These are phyloP conservation scores for Aspergillus terreus DNA, from an alignment of 2,329 filamentous ascomycete species.

Conservation along the genomic window DNA sequence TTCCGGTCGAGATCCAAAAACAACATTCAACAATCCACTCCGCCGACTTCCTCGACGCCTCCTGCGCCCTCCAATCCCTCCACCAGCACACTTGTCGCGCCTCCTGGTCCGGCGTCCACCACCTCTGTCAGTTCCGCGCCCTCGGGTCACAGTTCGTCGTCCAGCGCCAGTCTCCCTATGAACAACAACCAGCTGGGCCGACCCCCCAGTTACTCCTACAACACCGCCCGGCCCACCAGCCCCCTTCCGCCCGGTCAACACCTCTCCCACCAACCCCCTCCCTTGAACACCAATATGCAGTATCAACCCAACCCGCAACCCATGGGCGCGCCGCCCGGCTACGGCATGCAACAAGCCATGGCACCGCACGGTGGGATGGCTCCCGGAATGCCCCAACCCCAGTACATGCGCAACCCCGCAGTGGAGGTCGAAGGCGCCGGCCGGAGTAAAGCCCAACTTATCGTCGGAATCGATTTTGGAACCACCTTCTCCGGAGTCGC, in stretches of 20 bases:
- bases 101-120: slow-evolving; percentile 32
- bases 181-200: slow-evolving; percentile 56
- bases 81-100: slow-evolving; percentile 24
- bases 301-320: slow-evolving; percentile 35
- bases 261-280: slow-evolving; percentile 45
- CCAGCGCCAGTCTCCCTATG: slow-evolving; percentile 53
- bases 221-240: slow-evolving; percentile 50
- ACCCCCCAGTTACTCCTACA: slow-evolving; percentile 62
- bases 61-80: slow-evolving; percentile 28
- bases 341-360: slow-evolving; percentile 38
- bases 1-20: slow-evolving; percentile 50
- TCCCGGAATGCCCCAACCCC: slow-evolving; percentile 22
- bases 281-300: slow-evolving; percentile 52
- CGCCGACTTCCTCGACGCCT: slow-evolving; percentile 26
- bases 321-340: slow-evolving; percentile 43
- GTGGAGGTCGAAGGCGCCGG: slow-evolving; percentile 81
- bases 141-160: slow-evolving; percentile 40
- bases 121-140: slow-evolving; percentile 34
- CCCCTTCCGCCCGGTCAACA: slow-evolving; percentile 48
- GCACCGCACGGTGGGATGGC: slow-evolving; percentile 24
- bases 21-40: slow-evolving; percentile 32
- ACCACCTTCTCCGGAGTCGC: slow-evolving; percentile 98
- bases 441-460: slow-evolving; percentile 91
- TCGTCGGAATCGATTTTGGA: slow-evolving; percentile 98
- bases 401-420: slow-evolving; percentile 32